These are phyloP conservation scores for Mucuna pruriens DNA, from an alignment of 306 rosid species.

Conservation along the genomic window DNA sequence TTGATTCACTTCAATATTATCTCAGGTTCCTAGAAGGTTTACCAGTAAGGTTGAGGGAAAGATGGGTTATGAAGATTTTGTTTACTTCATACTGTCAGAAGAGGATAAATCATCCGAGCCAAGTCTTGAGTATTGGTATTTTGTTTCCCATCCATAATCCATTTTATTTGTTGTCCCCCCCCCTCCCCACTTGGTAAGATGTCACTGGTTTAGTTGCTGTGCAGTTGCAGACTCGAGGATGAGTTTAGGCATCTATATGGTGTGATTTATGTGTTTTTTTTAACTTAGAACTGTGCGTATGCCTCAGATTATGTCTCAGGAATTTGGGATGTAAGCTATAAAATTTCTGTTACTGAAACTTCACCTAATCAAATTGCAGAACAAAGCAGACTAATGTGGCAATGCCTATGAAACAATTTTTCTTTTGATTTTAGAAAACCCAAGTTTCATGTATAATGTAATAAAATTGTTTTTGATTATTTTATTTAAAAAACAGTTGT, in stretches of 20 bases:
- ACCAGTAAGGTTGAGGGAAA: constrained; percentile 93
- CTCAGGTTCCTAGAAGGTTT: constrained; percentile 93
- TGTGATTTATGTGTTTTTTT: constrained; percentile 21
- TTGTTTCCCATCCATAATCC: constrained; percentile 35
- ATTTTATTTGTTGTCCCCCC: constrained; percentile 6
- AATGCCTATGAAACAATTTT: neutral
- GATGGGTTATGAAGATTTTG: constrained; percentile 99
- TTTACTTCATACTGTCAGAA: constrained; percentile 95
- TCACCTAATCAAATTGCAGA: neutral
- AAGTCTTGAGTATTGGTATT: constrained; percentile 97
- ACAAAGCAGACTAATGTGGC: neutral
- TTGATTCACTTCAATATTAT: constrained; percentile 31
- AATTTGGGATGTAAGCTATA: neutral
- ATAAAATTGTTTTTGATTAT: neutral
- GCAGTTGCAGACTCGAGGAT: constrained; percentile 5
- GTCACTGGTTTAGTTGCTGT: constrained; percentile 18
- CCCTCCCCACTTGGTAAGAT: neutral
- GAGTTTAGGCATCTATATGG: neutral
- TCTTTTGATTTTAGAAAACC: neutral
- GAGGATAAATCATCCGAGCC: constrained; percentile 98
- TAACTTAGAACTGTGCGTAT: neutral
- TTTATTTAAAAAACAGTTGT: neutral
- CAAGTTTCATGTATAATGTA: neutral
- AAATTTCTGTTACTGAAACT: neutral
- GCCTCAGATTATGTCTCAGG: constrained; percentile 7